A percentile compares a stretch with the other conserved stretches of the same genome.
Evolutionary conservation across 306 rosid species (phyloP).

Genomic region (Cucumis melo): DNA sequence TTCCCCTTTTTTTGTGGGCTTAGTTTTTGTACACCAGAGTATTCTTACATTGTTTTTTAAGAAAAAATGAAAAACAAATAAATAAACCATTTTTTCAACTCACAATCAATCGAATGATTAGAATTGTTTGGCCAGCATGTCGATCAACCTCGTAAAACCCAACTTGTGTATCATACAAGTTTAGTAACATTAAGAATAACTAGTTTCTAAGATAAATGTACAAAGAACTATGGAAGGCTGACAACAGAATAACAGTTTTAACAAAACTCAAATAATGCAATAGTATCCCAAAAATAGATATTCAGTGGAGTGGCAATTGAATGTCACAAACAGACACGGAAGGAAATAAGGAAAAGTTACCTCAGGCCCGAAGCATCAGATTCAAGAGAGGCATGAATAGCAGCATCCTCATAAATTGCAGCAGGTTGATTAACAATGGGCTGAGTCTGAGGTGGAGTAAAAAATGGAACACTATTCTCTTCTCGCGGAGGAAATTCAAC

Average conservation of each 20-base stretch:
- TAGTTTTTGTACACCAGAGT: too few relatives aligned
- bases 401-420: conserved; percentile 44
- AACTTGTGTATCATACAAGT: too few relatives aligned
- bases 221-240: not conserved
- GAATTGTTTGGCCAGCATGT: too few relatives aligned
- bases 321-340: not conserved
- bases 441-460: conserved; percentile 91
- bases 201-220: not conserved
- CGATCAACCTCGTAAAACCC: too few relatives aligned
- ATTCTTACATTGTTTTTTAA: too few relatives aligned
- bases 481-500: conserved; percentile 88
- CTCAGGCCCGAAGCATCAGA: conserved; percentile 84
- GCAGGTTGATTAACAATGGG: conserved; percentile 36
- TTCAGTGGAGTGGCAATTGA: not conserved
- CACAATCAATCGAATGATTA: too few relatives aligned
- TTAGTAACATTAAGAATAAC: not conserved
- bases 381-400: conserved; percentile 80
- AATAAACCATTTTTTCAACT: too few relatives aligned
- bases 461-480: conserved; percentile 68
- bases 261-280: not conserved
- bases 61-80: too few relatives aligned
- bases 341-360: conserved; percentile 17
- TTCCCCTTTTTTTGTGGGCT: too few relatives aligned
- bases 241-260: not conserved
- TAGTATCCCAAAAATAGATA: not conserved